A percentile compares a stretch with the other conserved stretches of the same genome.
Conservation (phyloP, 306 rosid species). For the Cajanus cajan region DNA sequence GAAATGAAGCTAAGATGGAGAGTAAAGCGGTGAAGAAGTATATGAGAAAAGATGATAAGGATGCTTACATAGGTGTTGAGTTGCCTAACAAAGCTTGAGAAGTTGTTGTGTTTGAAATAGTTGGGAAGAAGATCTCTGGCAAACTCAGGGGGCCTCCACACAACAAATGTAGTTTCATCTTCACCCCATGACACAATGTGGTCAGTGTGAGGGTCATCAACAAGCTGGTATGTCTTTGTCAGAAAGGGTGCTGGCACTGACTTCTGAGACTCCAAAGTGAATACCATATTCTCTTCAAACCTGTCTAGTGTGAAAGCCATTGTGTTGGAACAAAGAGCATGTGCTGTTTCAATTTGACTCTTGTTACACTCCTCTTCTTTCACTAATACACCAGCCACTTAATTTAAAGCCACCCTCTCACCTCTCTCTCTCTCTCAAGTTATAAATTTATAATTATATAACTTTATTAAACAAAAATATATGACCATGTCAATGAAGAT, state of each 20-base stretch:
- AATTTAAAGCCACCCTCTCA: conserved; percentile 1
- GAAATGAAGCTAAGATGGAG: background rate
- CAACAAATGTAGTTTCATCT: conserved; percentile 53
- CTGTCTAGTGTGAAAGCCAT: conserved; percentile 44
- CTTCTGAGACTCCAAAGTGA: conserved; percentile 44
- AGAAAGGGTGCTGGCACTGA: conserved; percentile 61
- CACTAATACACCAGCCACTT: background rate
- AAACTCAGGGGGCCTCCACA: conserved; percentile 72
- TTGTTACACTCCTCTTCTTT: background rate
- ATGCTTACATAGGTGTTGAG: conserved; percentile 63
- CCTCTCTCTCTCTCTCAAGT: conserved; percentile 10
- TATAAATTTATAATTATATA: background rate
- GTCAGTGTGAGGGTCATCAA: conserved; percentile 63
- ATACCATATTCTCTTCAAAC: conserved; percentile 37
- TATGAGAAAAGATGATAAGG: background rate
- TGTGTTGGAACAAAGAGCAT: background rate
- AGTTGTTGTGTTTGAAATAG: conserved; percentile 77
- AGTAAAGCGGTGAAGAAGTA: background rate
- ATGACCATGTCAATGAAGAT: conserved; percentile 31
- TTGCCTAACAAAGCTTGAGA: too few species aligned
- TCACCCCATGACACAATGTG: conserved; percentile 74
- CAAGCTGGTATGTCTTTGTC: conserved; percentile 64
- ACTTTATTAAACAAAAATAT: conserved; percentile 41
- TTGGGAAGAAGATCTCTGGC: conserved; percentile 68
- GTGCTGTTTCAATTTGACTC: background rate